Base-by-base conservation (phyloP, 1,284 basidiomycete genomes). In the Ustilago bromivora region DNA sequence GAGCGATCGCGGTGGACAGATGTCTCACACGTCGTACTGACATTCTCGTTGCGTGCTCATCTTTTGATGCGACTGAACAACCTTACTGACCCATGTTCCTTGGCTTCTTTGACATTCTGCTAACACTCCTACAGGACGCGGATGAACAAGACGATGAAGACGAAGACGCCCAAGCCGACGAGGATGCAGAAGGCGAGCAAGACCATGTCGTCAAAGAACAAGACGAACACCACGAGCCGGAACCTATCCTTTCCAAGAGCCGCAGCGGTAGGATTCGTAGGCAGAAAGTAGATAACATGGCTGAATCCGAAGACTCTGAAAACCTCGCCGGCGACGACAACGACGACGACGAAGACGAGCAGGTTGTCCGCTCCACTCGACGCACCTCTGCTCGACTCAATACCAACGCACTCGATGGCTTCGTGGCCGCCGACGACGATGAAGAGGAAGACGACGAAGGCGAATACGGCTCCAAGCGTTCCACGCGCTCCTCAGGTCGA, bases 381-480 rank as follows among this genome's bases (percentile, higher is more conserved):
- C 65, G 76, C 57, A 53, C 11, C 32, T 57, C 62, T 32, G 58
- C 54, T 4, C 40, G 54, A 19, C 64, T 75, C 58, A 41, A 57
- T 23, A 54, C 61, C 41, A 72, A 74, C 36, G 65, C 75, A 13
- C 63, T 82, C 15, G 75, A 59, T n/a, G 80, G 76, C 53, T 83
- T 82, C 52, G 81, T 84, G 15, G 82, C 78, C 10, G 53, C 62
- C 9, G 78, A 82, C 40, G 81, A 83, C 56, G 81, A 82, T 11
- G 71, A 82, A 13, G 80, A 81, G 31, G 80, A 76, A 19, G 74
- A 81, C 57, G 76, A 78, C 58, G 79, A 76, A 31, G 78, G 75
- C 51, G 81, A 78, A 32, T 78, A 77, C 43, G 72, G 60, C 23
- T 57, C 56, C 38, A 72, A 71, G 41, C 74, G 59, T 62, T 46